Evolutionary conservation across 441 rosid species (phyloP), one percentile per base, ranked within the genome.

Genomic region (Eutrema salsugineum): DNA sequence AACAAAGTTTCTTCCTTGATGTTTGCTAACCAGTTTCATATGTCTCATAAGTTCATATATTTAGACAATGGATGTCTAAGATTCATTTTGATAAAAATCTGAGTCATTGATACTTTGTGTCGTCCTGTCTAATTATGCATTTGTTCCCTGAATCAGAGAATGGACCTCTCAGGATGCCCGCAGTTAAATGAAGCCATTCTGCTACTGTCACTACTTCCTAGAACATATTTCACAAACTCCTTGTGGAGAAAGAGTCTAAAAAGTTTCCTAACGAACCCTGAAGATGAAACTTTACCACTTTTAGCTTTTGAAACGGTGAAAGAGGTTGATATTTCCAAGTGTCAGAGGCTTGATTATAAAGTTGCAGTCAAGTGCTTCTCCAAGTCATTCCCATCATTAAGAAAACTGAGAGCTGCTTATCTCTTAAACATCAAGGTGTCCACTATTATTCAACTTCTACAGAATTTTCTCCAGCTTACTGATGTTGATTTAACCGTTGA

Each of bases 401-500:
- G 84, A 82, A 86, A 71, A 77, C 76, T 93, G 73, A 85, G 66
- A 82, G 97, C 97, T 56, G 86, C 91, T 80, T 80, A 88, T 81
- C 93, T 84, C 76, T 77, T 79, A 62, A 85, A 85, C 87, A 82
- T 88, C 66, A 86, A 76, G 78, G 74, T 74, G 7, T 71, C 71
- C 35, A 75, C 71, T 19, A 60, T 88, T 68, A 57, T 35, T 62
- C 77, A 73, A 68, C 72, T 90, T 80, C 77, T 87, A 63, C 75
- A 73, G 72, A 82, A 77, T 61, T 87, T 85, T 69, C 58, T 77
- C 48, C 51, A 67, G 10, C 68, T 90, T 49, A 74, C 66, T 76
- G 95, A 90, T 76, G 78, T 93, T 71, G 97, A 90, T 80, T 77
- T 93, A 55, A 83, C 87, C 16, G 86, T 87, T 79, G 95, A 93